Conservation (phyloP, 192 early-diverging fungal genomes). For the Powellomyces hirtus region DNA sequence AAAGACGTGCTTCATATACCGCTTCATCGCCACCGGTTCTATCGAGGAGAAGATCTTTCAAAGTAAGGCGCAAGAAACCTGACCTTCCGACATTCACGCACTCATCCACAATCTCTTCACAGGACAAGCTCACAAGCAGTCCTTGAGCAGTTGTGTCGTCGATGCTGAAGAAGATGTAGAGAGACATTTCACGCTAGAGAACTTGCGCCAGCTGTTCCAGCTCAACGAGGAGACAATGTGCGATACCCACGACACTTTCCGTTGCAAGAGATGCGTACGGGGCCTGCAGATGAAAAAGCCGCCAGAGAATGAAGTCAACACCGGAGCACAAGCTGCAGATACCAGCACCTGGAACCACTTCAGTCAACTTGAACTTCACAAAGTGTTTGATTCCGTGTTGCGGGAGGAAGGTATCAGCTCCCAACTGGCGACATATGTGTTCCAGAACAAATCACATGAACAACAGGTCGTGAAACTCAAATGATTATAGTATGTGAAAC, state of each 20-base stretch:
- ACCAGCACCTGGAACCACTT: conserved; percentile 60
- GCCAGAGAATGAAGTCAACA: conserved; percentile 41
- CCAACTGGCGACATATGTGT: conserved; percentile 43
- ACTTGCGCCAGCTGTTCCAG: conserved; percentile 87
- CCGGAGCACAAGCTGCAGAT: conserved; percentile 47
- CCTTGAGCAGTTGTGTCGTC: conserved; percentile 88
- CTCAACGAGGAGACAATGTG: conserved; percentile 68
- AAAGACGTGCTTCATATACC: conserved; percentile 92
- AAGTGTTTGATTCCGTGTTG: conserved; percentile 41
- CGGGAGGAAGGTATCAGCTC: conserved; percentile 36
- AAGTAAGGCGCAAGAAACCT: conserved; percentile 60
- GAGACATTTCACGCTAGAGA: conserved; percentile 89
- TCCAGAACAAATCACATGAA: conserved; percentile 49
- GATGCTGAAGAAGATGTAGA: conserved; percentile 92
- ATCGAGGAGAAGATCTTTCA: conserved; percentile 99
- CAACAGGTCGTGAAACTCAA: conserved; percentile 31
- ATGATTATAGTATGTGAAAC: too few relatives aligned
- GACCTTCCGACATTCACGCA: background rate
- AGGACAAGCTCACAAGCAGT: conserved; percentile 68
- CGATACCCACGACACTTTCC: conserved; percentile 98
- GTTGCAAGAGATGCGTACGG: conserved; percentile 84
- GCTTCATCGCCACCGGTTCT: conserved; percentile 94
- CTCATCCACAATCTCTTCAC: background rate
- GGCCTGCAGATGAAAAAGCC: conserved; percentile 76
- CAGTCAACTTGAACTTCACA: conserved; percentile 36